Evolutionary conservation across 495 filamentous ascomycete genomes (phyloP), one percentile per base, ranked within the genome.

Genomic region (Baudoinia panamericana): DNA sequence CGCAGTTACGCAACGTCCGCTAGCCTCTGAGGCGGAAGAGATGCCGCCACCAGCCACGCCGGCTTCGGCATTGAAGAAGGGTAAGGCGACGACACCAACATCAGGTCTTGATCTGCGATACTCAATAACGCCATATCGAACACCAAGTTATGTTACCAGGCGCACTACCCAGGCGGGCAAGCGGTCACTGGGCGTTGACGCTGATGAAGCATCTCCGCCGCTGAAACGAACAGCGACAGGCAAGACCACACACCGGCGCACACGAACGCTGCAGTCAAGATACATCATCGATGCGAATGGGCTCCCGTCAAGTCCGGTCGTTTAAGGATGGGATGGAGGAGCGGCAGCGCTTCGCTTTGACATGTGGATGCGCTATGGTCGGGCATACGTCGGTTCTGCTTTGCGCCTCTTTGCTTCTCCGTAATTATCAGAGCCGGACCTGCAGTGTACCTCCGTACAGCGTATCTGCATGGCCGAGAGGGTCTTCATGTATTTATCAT

Each of bases 1-100:
- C 5, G 11, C 23, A 13, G 7, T 31, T 16, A 33, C 8, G 9
- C 46, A 33, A 13, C 40, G 19, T 12, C 28, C 28, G 16, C 23
- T 35, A 7, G 39, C 40, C 13, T 25, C 39, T 4, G 31, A 44
- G 24, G 18, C 30, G 5, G 22, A n/a, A 30, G 29, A 36, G 15
- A 50, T 50, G 47, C 47, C 30, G 16, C 42, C 47, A 15, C 47
- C 47, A 4, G 42, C 30, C n/a, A 45, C 47, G 5, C 41, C 47
- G 17, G 37, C 35, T 13, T 35, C 36, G 10, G 20, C 17, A 22
- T 30, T 45, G 9, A 15, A 23, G 8, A 24, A 33, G 30, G 15
- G 25, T 9, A 33, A 30, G 12, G 19, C 37, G 17, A 13, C 15
- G 1, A 50, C 47, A n/a, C 47, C 47, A 24, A 32, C 23, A 4